phyloP scores from a whole-genome alignment of 176 grass and related monocot species.

The Musa schizocarpa region DNA sequence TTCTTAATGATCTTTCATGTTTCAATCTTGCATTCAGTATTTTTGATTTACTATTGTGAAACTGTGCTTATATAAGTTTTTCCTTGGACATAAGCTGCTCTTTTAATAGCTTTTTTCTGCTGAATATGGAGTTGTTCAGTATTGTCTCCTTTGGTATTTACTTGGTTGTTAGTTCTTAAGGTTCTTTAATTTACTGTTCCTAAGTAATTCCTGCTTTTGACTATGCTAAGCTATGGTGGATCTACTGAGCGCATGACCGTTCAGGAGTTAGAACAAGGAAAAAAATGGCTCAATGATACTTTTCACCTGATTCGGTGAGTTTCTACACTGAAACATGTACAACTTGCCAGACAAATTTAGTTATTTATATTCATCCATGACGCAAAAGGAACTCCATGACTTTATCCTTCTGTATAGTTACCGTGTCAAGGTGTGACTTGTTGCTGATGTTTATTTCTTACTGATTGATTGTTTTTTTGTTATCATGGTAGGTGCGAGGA shows the following conservation, averaged over 20 bases:
- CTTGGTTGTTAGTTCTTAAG: background rate
- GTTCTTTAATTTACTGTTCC: background rate
- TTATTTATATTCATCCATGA: background rate
- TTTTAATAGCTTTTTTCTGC: too few species aligned
- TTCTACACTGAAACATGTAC: background rate
- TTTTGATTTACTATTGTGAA: too few species aligned
- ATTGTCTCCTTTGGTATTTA: too few species aligned
- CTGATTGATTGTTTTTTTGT: background rate
- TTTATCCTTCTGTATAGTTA: background rate
- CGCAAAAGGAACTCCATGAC: too few species aligned
- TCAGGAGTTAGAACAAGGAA: slow-evolving; percentile 69
- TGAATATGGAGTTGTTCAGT: too few species aligned
- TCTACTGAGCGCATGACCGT: slow-evolving; percentile 49
- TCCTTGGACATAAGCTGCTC: too few species aligned
- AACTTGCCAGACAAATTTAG: background rate
- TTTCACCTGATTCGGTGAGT: slow-evolving; percentile 87
- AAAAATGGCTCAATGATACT: slow-evolving; percentile 68
- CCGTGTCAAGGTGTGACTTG: background rate
- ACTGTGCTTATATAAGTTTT: too few species aligned
- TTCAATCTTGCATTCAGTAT: too few species aligned
- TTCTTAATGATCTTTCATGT: too few species aligned
- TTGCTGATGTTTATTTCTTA: background rate
- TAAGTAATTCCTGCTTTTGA: background rate
- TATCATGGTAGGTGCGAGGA: slow-evolving; percentile 52
- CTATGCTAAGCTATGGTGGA: slow-evolving; percentile 45